Evolutionary conservation across 768 basidiomycete species (phyloP).

Genomic region (Phlebiopsis flavidoalba): DNA sequence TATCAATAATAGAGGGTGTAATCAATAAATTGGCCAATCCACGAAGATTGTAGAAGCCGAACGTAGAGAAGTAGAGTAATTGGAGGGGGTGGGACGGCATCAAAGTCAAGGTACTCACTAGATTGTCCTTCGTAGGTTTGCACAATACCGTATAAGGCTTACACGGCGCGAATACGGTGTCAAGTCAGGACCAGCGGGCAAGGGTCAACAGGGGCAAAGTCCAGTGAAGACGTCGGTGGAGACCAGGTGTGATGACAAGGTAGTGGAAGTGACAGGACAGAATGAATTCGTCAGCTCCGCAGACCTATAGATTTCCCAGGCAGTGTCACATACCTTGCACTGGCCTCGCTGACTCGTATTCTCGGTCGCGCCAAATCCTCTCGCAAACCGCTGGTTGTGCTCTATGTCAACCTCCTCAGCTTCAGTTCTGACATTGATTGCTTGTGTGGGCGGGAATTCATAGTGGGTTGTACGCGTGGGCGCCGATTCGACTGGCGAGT

Average conservation of each 20-base stretch:
- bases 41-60: not conserved
- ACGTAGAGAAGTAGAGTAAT: not conserved
- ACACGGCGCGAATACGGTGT: slow-evolving; percentile 2
- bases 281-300: not conserved
- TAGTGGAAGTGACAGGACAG: not conserved
- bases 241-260: not conserved
- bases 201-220: not conserved
- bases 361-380: slow-evolving; percentile 90
- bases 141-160: slow-evolving; percentile 94
- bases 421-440: slow-evolving; percentile 99
- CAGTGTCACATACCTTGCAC: slow-evolving; percentile 57
- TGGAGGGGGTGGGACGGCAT: not conserved
- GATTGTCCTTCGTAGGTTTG: slow-evolving; percentile 87
- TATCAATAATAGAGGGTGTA: not conserved
- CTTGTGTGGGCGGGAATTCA: slow-evolving; percentile 78
- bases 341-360: slow-evolving; percentile 88
- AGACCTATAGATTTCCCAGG: not conserved
- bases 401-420: slow-evolving; percentile 87
- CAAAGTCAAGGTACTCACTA: slow-evolving; percentile 45
- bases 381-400: slow-evolving; percentile 85
- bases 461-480: slow-evolving; percentile 23
- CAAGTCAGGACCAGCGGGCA: not conserved
- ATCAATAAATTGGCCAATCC: not conserved
- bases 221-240: too few relatives aligned
- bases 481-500: not conserved